Evolutionary conservation across 208 protist species (phyloP).

Genomic region (Blastocrithidia nonstop): DNA sequence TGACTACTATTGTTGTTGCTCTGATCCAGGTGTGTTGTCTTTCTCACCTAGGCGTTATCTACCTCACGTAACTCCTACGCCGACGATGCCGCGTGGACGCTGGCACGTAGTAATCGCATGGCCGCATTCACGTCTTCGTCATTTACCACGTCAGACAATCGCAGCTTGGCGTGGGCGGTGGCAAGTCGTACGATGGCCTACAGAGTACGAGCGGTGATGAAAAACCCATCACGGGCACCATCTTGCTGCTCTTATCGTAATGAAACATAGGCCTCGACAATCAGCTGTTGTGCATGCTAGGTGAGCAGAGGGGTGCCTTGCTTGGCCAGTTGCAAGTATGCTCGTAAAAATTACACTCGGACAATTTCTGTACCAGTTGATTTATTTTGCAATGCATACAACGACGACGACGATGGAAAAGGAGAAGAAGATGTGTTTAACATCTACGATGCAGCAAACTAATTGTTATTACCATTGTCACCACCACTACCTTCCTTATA

Average conservation of each 20-base stretch:
- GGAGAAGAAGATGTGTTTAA: no score
- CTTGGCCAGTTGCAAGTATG: conserved; percentile 92
- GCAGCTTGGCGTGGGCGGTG: conserved; percentile 90
- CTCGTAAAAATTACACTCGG: conserved; percentile 92
- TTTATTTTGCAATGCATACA: no score
- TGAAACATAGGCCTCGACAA: conserved; percentile 83
- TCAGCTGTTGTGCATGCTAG: conserved; percentile 66
- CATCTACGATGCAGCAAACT: no score
- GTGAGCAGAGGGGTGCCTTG: conserved; percentile 60
- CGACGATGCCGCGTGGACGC: conserved; percentile 63
- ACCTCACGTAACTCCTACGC: conserved; percentile 46
- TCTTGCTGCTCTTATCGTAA: conserved; percentile 75
- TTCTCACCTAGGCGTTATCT: conserved; percentile 54
- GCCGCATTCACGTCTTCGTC: conserved; percentile 79
- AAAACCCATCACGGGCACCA: conserved; percentile 61
- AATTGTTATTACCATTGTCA: no score
- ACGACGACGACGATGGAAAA: no score
- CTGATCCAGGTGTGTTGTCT: conserved; percentile 4
- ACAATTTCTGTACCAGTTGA: no score
- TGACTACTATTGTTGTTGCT: background rate
- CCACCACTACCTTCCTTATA: conserved; percentile 40
- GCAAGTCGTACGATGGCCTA: conserved; percentile 95
- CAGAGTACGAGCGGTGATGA: conserved; percentile 92
- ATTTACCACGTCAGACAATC: conserved; percentile 69
- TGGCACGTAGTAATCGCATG: conserved; percentile 62